phyloP scores from a whole-genome alignment of 345 rosid genomes.

The Alliaria petiolata region DNA sequence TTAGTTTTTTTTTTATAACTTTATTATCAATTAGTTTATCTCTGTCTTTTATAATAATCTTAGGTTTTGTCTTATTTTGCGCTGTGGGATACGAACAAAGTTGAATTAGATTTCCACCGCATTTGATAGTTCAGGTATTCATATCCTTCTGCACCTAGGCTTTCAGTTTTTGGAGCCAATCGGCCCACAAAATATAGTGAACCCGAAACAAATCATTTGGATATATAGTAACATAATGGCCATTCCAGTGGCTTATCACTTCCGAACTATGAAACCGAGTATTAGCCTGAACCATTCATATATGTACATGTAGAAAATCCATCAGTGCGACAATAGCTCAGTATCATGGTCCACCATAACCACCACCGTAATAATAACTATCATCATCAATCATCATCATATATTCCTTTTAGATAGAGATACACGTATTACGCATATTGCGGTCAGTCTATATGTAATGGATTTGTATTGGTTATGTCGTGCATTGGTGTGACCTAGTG shows the following conservation, averaged over 20 bases:
- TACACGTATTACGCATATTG: not conserved
- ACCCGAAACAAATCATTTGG: conserved; percentile 13
- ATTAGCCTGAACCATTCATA: not conserved
- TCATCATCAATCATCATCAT: conserved; percentile 25
- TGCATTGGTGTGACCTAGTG: not conserved
- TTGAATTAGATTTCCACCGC: not conserved
- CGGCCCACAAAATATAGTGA: conserved; percentile 2
- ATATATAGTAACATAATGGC: conserved; percentile 2
- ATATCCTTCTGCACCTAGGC: not conserved
- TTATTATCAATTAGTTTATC: not conserved
- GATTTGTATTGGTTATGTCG: conserved; percentile 10
- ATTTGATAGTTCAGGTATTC: not conserved
- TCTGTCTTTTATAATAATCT: not conserved
- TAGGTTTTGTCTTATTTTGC: not conserved
- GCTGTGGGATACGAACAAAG: not conserved
- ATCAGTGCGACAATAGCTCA: conserved; percentile 18
- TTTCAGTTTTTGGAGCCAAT: not conserved
- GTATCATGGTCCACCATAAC: conserved; percentile 29
- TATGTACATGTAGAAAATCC: not conserved
- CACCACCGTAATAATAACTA: conserved; percentile 17
- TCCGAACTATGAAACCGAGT: not conserved
- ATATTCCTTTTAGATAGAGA: conserved; percentile 18
- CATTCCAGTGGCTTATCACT: conserved; percentile 15
- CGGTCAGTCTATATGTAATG: conserved; percentile 1
- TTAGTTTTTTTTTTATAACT: too few relatives aligned